Evolutionary conservation across 345 rosid genomes (phyloP), one percentile per base, ranked within the genome.

Genomic region (Aquilaria sinensis): DNA sequence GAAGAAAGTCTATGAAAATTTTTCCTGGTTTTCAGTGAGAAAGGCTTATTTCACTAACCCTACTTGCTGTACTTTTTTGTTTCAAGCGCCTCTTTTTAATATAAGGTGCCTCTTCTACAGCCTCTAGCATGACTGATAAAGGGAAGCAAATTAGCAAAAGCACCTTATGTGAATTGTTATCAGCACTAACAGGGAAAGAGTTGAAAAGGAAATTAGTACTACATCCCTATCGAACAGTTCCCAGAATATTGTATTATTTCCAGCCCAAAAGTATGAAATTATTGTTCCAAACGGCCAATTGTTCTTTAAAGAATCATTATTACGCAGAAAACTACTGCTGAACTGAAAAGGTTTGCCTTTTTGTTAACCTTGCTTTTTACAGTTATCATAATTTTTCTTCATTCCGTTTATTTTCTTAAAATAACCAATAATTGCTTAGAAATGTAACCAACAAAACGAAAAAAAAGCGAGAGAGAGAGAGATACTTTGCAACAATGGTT

Each of bases 1-100:
- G 67, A 73, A 67, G 49, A 63, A 67, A 65, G 68, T 66, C 52
- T 57, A 75, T 52, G 69, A 74, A 72, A 64, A 60, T 47, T 72
- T 46, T 69, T 67, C 81, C 83, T 77, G 79, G 66, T 53, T 78
- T 80, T 77, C 77, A 78, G 83, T 67, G 72, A 70, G 63, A 69
- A 34, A 37, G 64, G 52, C 68, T 58, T 60, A 60, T 69, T 76
- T 68, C 70, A 53, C 51, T n/a, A 81, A 63, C 74, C 80, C 82
- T 74, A 71, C 81, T 65, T 77, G 64, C 65, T 51, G 57, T 69
- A 51, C 70, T 70, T 73, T 66, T 69, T 13, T 54, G 62, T 68
- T 62, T 63, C 59, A 61, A 53, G 58, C 61, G 45, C 47, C 66
- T 45, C 51, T 37, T 72, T 61, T 47, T 53, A 63, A 33, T 52